phyloP scores from a whole-genome alignment of 441 rosid genomes.

The Capsella rubella region DNA sequence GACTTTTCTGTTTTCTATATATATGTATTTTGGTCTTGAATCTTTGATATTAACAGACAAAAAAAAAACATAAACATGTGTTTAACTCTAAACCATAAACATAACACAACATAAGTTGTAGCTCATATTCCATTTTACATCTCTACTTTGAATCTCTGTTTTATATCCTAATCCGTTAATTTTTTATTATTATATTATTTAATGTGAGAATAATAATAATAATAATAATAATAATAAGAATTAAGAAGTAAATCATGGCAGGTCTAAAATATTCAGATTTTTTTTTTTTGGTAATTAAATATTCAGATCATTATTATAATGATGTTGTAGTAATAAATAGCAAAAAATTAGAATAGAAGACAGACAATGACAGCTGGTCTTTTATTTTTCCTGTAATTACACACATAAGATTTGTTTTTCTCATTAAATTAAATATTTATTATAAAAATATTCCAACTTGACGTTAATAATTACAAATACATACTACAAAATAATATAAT shows the following conservation, averaged over 20 bases:
- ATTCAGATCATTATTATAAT: neutral
- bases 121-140: slow-evolving; percentile 15
- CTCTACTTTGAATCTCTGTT: neutral
- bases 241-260: neutral
- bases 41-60: slow-evolving; percentile 27
- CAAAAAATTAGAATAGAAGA: slow-evolving; percentile 22
- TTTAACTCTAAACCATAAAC: slow-evolving; percentile 30
- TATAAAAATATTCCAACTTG: slow-evolving; percentile 34
- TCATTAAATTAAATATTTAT: neutral
- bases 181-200: neutral
- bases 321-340: slow-evolving; percentile 3
- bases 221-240: neutral
- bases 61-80: slow-evolving; percentile 26
- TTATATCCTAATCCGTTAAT: neutral
- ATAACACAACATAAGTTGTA: slow-evolving; percentile 17
- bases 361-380: slow-evolving; percentile 42
- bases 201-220: neutral
- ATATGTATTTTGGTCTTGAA: neutral
- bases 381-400: slow-evolving; percentile 30
- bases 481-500: too few relatives aligned
- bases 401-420: slow-evolving; percentile 23
- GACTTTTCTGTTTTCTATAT: too few relatives aligned
- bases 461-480: neutral
- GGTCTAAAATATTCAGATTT: neutral
- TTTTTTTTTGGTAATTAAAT: neutral